Percentiles rank a stretch among this genome's conserved stretches.
phyloP scores from a whole-genome alignment of 2,329 filamentous ascomycete species.

The Atkinsonella texensis region DNA sequence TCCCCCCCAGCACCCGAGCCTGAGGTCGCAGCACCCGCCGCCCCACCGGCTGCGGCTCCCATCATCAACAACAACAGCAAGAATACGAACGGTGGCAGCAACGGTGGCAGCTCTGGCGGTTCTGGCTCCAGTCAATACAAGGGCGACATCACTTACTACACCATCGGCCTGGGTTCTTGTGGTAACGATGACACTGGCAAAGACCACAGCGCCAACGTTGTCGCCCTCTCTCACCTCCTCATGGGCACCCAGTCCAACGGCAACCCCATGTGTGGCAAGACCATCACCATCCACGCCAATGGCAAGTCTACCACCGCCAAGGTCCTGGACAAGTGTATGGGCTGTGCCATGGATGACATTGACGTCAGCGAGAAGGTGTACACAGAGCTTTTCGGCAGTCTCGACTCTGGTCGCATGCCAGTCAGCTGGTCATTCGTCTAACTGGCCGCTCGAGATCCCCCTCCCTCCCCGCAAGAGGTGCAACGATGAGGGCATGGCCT shows the following conservation, averaged over 20 bases:
- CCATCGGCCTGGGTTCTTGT: conserved; percentile 56
- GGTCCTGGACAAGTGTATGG: conserved; percentile 66
- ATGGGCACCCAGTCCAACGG: conserved; percentile 54
- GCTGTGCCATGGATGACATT: conserved; percentile 44
- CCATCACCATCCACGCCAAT: conserved; percentile 47
- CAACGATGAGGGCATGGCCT: background rate
- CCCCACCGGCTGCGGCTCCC: conserved; percentile 9
- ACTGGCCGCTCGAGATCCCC: conserved; percentile 1
- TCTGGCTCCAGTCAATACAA: conserved; percentile 20
- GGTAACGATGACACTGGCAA: conserved; percentile 47
- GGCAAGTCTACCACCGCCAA: conserved; percentile 46
- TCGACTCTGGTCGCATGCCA: conserved; percentile 29
- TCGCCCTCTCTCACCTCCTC: conserved; percentile 53
- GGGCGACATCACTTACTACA: conserved; percentile 67
- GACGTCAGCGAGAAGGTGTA: conserved; percentile 50
- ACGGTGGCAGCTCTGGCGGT: conserved; percentile 7
- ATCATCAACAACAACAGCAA: background rate
- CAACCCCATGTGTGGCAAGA: conserved; percentile 60
- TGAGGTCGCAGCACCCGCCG: conserved; percentile 5
- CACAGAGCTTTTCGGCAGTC: conserved; percentile 34
- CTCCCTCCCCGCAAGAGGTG: background rate
- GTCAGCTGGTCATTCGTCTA: conserved; percentile 37
- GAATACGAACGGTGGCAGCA: background rate
- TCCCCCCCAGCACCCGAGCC: conserved; percentile 6
- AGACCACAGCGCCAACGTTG: conserved; percentile 44